Base-by-base conservation (phyloP, 768 basidiomycete species). In the Boletus subparvulus region DNA sequence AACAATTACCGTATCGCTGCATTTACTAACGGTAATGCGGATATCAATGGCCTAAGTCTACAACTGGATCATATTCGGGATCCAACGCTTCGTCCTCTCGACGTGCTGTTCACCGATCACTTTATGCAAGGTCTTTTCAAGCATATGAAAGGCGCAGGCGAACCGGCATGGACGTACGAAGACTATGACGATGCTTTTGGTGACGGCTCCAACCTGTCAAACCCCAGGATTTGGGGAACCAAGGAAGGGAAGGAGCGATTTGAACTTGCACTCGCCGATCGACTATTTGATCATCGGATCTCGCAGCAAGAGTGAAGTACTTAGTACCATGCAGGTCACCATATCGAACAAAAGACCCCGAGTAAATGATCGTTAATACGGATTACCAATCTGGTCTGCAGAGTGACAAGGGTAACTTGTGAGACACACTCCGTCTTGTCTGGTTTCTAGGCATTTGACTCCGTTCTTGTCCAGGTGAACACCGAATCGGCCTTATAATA, bases 341-440 rank as follows among this genome's bases (percentile, higher is more conserved):
- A 24, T 45, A 37, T 47, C 6, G 35, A 24, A 58, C 43, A 35
- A 21, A 61, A 49, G 37, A n/a, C 28, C 24, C 53, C 58, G 50
- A 52, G 42, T 47, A 26, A 55, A 24, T 6, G 17, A 26, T 26
- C 33, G 17, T 40, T 42, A 17, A 28, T 21, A 32, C 37, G 37
- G 12, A 24, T 41, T 37, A 50, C 50, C 52, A 48, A 54, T 50
- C 43, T 36, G 43, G 42, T 42, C 47, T 33, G 26, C 51, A 32
- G 24, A 8, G 21, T 39, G 21, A 60, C 61, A 63, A 64, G 21
- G 17, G 44, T 12, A 36, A 37, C 30, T 30, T 9, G 16, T 49
- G 61, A 67, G 58, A 64, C 52, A 54, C 19, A 28, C n/a, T 46
- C 45, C 11, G 26, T 52, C 47, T 64, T 54, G 41, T 58, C 30